Base-by-base conservation (phyloP, 2,329 filamentous ascomycete genomes). In the Truncatella angustata region DNA sequence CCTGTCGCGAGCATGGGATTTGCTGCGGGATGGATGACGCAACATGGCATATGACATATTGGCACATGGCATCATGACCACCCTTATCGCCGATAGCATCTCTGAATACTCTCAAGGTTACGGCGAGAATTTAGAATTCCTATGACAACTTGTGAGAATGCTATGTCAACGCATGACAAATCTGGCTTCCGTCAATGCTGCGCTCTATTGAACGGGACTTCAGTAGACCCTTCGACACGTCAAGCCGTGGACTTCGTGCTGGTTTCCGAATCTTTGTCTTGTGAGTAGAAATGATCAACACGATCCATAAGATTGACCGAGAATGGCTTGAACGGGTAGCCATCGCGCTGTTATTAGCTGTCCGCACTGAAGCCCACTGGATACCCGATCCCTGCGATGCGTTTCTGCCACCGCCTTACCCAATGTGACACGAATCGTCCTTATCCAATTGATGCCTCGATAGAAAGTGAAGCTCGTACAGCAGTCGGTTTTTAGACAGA, bases 371-470 rank as follows among this genome's bases (percentile, higher is more conserved):
- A n/a, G n/a, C n/a, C n/a, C n/a, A n/a, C n/a, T n/a, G n/a, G n/a
- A n/a, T n/a, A n/a, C n/a, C 18, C n/a, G 49, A 36, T 51, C 37
- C 40, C 21, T 43, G 40, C n/a, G 9, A 20, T 9, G 20, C 6
- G 16, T 16, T 46, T 32, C 43, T 46, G 43, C 43, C 43, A 46
- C 43, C 43, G 43, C 43, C 43, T 46, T 46, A 14, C 43, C 43
- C 10, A 46, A 46, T 24, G 43, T 46, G 43, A 24, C 43, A 23
- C 32, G 28, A 20, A 46, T 7, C 5, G 21, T 26, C 18, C 36
- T 20, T 7, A 39, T 9, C 36, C 36, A 39, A 39, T 39, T 39
- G 36, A 20, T 39, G 14, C 9, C 9, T n/a, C 14, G n/a, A 11
- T 39, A 7, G 36, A 7, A 39, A 39, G 36, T 39, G 36, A 39